Evolutionary conservation across 2,329 filamentous ascomycete species (phyloP), one percentile per base, ranked within the genome.

Genomic region (Sporothrix schenckii): DNA sequence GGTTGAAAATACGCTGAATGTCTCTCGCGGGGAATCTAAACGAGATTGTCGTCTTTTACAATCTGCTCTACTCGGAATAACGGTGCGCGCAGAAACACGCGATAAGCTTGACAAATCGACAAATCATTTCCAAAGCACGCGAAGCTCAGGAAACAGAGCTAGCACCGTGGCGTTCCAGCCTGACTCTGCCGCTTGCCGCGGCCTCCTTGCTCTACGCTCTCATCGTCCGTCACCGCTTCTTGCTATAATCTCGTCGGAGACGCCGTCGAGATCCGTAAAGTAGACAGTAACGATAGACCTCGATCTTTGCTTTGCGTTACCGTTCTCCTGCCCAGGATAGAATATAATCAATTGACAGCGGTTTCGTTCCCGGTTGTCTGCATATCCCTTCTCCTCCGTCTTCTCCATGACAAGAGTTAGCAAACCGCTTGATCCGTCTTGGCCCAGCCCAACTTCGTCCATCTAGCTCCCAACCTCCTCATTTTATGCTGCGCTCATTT

Each of bases 401-500:
- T 60, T n/a, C 56, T 21, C 34, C 56, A n/a, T 13, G 53, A 34
- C 16, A 56, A 27, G 27, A 56, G 30, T 5, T 34, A 53, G 50
- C n/a, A 53, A 53, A 13, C n/a, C n/a, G 24, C 50, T 34, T 60
- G 21, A 60, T 21, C 56, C 56, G 34, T n/a, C 30, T 21, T 9
- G 11, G 34, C 56, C 56, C n/a, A 44, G 30, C 56, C 56, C 56
- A 61, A 44, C n/a, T 10, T 44, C 39, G 56, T 61, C 16, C 41
- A 10, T 41, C 56, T 21, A 27, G 27, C 49, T 30, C 63, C 63
- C 65, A 67, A 44, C 65, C 65, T 67, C 34, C 52, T 49, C 13
- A n/a, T 49, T 49, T 53, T 58, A n/a, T 63, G 34, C 21, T 63
- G 30, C 50, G 21, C 47, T 24, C 24, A 52, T 34, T 52, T 53